These are phyloP conservation scores for Dactylella cylindrospora DNA, from an alignment of 2,329 filamentous ascomycete species.

Conservation along the genomic window DNA sequence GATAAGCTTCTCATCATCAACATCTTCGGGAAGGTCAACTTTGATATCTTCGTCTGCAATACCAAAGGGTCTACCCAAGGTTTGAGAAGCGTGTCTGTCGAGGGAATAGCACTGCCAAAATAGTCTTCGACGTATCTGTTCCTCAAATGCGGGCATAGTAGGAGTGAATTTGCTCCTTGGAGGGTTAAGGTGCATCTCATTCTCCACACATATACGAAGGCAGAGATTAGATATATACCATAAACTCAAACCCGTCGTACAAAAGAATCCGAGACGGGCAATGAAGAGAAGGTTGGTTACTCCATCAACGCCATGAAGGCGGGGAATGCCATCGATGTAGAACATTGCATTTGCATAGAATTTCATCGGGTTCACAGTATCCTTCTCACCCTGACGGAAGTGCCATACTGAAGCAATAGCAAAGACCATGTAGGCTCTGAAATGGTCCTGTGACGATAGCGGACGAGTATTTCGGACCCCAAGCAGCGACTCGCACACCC, in stretches of 20 bases:
- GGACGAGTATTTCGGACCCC: conserved; percentile 41
- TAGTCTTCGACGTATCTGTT: conserved; percentile 54
- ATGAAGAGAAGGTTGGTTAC: conserved; percentile 41
- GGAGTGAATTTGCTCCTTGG: conserved; percentile 33
- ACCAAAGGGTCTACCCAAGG: conserved; percentile 53
- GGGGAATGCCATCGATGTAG: conserved; percentile 41
- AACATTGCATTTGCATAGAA: conserved; percentile 45
- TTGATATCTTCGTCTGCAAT: conserved; percentile 55
- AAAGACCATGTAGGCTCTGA: conserved; percentile 42
- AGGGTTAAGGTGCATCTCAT: conserved; percentile 43
- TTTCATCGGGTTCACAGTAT: conserved; percentile 43
- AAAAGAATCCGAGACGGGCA: conserved; percentile 43
- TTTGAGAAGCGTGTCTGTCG: conserved; percentile 53
- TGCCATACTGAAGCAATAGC: conserved; percentile 41
- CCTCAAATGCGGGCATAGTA: conserved; percentile 48
- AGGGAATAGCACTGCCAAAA: conserved; percentile 56
- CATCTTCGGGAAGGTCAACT: conserved; percentile 51
- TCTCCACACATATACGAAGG: conserved; percentile 40
- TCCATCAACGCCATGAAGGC: conserved; percentile 38
- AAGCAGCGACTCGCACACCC: conserved; percentile 37
- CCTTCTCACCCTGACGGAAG: conserved; percentile 41
- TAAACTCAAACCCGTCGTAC: conserved; percentile 40
- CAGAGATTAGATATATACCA: conserved; percentile 45
- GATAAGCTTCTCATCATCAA: conserved; percentile 51
- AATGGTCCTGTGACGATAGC: conserved; percentile 37